These are phyloP conservation scores for Telfairia occidentalis DNA, from an alignment of 331 rosid genomes.

Conservation along the genomic window DNA sequence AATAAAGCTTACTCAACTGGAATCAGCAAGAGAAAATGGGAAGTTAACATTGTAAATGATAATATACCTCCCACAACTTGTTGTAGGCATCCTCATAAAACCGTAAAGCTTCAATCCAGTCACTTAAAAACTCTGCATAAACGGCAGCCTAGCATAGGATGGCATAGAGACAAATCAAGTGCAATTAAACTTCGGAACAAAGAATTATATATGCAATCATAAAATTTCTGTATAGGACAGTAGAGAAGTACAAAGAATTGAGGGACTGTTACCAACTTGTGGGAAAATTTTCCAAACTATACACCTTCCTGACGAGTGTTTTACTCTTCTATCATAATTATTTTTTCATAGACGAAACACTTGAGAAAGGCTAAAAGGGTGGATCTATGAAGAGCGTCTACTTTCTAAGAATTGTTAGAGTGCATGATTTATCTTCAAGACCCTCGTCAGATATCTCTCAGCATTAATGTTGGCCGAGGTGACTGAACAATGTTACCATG, in stretches of 20 bases:
- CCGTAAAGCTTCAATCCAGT: slow-evolving; percentile 81
- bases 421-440: background rate
- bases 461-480: background rate
- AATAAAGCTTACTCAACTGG: background rate
- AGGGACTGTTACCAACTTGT: background rate
- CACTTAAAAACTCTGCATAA: slow-evolving; percentile 87
- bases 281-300: background rate
- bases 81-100: slow-evolving; percentile 93
- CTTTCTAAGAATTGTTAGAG: background rate
- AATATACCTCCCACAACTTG: slow-evolving; percentile 65
- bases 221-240: background rate
- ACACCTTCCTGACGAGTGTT: background rate
- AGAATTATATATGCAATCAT: background rate
- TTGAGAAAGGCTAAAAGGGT: background rate
- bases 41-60: background rate
- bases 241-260: background rate
- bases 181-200: background rate
- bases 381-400: background rate
- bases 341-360: background rate
- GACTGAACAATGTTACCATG: background rate
- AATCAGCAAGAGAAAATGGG: slow-evolving; percentile 6
- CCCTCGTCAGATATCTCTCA: background rate
- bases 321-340: background rate
- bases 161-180: slow-evolving; percentile 26
- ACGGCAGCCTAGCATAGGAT: slow-evolving; percentile 77